Evolutionary conservation across 495 filamentous ascomycete species (phyloP), one percentile per base, ranked within the genome.

Genomic region (Neurospora tetraspora): DNA sequence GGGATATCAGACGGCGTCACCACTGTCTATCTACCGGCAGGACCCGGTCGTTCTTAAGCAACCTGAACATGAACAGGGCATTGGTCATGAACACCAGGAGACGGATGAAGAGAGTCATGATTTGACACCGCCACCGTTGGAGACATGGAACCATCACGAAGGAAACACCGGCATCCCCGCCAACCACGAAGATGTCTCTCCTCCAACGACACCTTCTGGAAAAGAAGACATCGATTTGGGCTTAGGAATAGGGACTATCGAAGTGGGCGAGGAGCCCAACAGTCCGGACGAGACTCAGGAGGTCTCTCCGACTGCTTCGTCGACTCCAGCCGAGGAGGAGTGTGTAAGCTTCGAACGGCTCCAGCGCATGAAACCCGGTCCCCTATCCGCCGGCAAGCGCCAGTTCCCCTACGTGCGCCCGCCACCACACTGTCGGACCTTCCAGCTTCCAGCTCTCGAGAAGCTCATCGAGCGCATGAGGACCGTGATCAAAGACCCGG

Each of bases 371-470:
- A 76, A 69, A 39, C 80, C 85, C 20, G 78, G 76, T 10, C 83
- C 84, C 31, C 70, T 72, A n/a, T 83, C 84, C 39, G 71, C 76
- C 23, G 84, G 84, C 18, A 77, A 74, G 61, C 83, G 84, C 74
- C 73, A 81, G 73, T 83, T 90, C 74, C 85, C 89, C 9, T 89
- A 84, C 59, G 84, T 87, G 69, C 86, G 88, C 16, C 89, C 89
- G 3, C 76, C 79, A 11, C 79, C 82, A n/a, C 81, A 81, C 74
- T 91, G 89, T 77, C 86, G 89, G 4, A 90, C 85, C 1, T 90
- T 89, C 79, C 81, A 81, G 68, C 87, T 85, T 27, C 84, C 81
- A 10, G 78, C 77, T 18, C 81, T 90, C n/a, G 88, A 91, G 71
- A 79, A 81, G 70, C 78, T 84, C 6, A 81, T 90, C 72, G 78